Conservation (phyloP, 1,284 basidiomycete genomes). For the Cryptococcus floricola region DNA sequence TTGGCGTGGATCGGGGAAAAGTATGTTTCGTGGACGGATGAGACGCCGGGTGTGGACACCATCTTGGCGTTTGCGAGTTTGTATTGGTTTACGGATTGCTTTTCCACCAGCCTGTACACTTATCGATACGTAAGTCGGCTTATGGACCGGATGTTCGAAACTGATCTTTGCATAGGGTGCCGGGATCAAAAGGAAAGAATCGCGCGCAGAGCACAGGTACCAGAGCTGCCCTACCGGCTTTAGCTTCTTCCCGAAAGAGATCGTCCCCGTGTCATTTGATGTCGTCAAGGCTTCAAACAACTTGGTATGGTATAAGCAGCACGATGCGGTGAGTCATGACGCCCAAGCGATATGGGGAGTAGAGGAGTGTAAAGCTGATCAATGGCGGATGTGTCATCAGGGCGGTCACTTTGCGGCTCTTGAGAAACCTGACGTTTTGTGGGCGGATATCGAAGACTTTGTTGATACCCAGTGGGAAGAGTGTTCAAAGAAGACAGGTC, state of each 20-base stretch:
- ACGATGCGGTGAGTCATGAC: conserved; percentile 8
- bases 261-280: conserved; percentile 42
- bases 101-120: conserved; percentile 47
- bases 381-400: conserved; percentile 17
- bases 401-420: conserved; percentile 50
- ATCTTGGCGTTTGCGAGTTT: conserved; percentile 46
- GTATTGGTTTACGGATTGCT: conserved; percentile 50
- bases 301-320: conserved; percentile 33
- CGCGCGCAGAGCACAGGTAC: conserved; percentile 21
- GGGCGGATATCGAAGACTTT: conserved; percentile 39
- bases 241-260: conserved; percentile 46
- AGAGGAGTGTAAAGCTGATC: not conserved
- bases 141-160: not conserved
- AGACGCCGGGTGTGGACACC: conserved; percentile 25
- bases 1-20: conserved; percentile 52
- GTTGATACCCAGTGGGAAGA: conserved; percentile 27
- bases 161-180: conserved; percentile 4
- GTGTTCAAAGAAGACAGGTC: not conserved
- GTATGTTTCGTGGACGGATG: conserved; percentile 46
- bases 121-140: conserved; percentile 43
- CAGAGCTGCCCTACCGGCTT: conserved; percentile 48
- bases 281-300: conserved; percentile 46
- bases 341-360: not conserved
- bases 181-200: conserved; percentile 19
- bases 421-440: conserved; percentile 46